Conservation (phyloP, 148 eudicot species). For the Dianthus caryophyllus region DNA sequence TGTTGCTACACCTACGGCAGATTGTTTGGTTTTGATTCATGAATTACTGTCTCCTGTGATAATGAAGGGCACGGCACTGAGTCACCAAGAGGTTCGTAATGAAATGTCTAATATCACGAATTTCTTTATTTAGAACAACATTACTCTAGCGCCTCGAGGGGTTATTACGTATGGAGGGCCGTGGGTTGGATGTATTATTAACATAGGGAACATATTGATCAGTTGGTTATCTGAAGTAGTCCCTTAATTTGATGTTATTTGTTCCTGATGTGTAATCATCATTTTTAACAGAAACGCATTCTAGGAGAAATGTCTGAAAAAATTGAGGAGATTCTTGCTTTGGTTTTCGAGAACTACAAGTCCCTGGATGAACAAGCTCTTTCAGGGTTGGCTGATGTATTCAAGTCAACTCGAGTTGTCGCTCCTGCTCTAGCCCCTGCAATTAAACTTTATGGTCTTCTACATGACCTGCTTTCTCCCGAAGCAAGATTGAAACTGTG, state of each 20-base stretch:
- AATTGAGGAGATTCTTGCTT: constrained; percentile 30
- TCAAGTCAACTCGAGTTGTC: constrained; percentile 26
- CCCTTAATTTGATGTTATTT: background rate
- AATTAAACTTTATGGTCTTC: constrained; percentile 34
- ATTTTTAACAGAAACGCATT: constrained; percentile 35
- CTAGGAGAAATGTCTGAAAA: constrained; percentile 33
- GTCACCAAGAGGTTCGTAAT: constrained; percentile 36
- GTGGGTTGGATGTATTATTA: too few species aligned
- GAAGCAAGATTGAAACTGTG: constrained; percentile 37
- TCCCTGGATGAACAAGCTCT: constrained; percentile 35
- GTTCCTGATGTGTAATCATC: constrained; percentile 6
- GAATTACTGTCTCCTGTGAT: constrained; percentile 32
- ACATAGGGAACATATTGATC: background rate
- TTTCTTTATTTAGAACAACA: background rate
- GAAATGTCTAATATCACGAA: too few species aligned
- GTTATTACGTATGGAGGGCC: too few species aligned
- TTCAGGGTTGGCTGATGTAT: constrained; percentile 34
- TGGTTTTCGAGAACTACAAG: constrained; percentile 40
- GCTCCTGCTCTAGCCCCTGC: constrained; percentile 38
- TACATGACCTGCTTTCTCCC: constrained; percentile 31
- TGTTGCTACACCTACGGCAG: constrained; percentile 43
- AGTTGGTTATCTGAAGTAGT: background rate
- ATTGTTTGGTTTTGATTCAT: constrained; percentile 35
- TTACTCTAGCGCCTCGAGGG: too few species aligned
- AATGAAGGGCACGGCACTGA: constrained; percentile 23